Base-by-base conservation (phyloP, 2,329 filamentous ascomycete genomes). In the Aspergillus calidoustus region DNA sequence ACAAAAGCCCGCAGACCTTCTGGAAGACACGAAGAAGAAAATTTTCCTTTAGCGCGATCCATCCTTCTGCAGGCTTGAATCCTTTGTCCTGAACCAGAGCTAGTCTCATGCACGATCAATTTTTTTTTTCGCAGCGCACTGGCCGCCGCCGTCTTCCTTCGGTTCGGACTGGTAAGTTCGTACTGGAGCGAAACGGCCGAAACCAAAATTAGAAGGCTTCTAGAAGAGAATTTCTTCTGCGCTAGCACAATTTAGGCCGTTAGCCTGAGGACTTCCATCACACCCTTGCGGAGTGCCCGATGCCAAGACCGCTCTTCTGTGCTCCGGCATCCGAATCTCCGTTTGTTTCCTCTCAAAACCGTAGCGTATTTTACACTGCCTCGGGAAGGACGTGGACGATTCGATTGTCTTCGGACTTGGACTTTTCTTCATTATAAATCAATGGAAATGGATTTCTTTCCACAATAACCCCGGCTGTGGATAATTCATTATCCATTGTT, bases 191-290 rank as follows among this genome's bases (percentile, higher is more conserved):
- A 53, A 17, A 43, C 44, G 30, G 46, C 47, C 30, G 46, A 47
- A 41, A 51, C 64, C 66, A 67, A 64, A 64, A 48, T 62, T 66
- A 68, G 66, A 60, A 68, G 61, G 64, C 54, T 68, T 68, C 66
- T 64, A 52, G 64, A 67, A 66, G 28, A 65, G 59, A 38, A 54
- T 57, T 61, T 57, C 54, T 31, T 46, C 48, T 30, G 59, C 64
- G 54, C 51, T 51, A 49, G 43, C 23, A 34, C 54, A 54, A 64
- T 62, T 54, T 54, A 19, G 34, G 22, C 1, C 17, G 19, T 13
- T 44, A 53, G 50, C 22, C 50, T 41, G 50, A 53, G 50, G 31
- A 47, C 9, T 17, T 47, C n/a, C 44, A 5, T 15, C 6, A 19
- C 34, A 41, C 43, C 44, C 43, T 57, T 34, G 48, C 48, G 48